Base-by-base conservation (phyloP, 1,139 yeast species). In the Pichia sp. region DNA sequence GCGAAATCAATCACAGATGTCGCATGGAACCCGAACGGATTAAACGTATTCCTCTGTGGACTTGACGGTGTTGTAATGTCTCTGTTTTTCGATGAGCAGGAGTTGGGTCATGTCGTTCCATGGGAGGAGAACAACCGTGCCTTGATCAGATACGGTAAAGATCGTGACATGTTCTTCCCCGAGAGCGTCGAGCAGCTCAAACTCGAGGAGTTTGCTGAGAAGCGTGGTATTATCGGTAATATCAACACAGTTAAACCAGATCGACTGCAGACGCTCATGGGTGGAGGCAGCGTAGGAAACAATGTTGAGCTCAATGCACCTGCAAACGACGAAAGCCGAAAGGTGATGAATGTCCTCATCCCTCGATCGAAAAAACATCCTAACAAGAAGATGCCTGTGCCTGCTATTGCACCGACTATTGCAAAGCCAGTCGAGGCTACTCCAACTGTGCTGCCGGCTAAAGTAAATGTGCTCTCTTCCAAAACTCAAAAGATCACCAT, bases 111-210 rank as follows among this genome's bases (percentile, higher is more conserved):
- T 39, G 81, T 83, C 3, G 80, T 87, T 1, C 81, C 93, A 12
- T 58, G 74, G 23, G 88, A 80, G 42, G 85, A 80, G 53, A 83
- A 86, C 55, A 84, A 80, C 55, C 75, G 78, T 47, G 88, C 86
- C 55, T 74, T 93, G 54, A 83, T 85, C 58, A 77, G 90, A 58
- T 93, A 87, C 65, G 99, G 99, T 55, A 91, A 88, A 2, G 96
- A 88, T 58, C 76, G 91, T 55, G 96, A 90, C 57, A 75, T 85
- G 69, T 83, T 84, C 19, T 85, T 89, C 61, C 96, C 97, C 0
- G 98, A 93, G 62, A 85, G 95, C 65, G 79, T 85, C 0, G 86
- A 82, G 50, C 97, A 91, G 67, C 73, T 93, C 53, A 66, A 71
- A 7, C 71, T 91, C 39, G 97, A 90, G 62, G 87, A 83, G 31